Percentiles rank a stretch among this genome's conserved stretches.
Evolutionary conservation across 805 yeast genomes (phyloP).

Genomic region (Kluyveromyces starmeri): DNA sequence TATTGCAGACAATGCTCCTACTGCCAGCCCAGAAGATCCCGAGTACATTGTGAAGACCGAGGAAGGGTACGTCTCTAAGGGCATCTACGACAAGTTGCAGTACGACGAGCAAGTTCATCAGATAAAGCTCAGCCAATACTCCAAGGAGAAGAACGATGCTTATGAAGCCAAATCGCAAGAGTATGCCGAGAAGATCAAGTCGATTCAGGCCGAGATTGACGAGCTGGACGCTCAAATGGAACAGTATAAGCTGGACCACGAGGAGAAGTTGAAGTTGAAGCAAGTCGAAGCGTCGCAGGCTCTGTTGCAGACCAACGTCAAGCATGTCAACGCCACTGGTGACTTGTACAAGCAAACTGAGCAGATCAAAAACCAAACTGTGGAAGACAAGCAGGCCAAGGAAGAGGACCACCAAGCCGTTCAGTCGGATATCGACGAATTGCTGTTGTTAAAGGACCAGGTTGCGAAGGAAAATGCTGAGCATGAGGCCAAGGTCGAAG

Average conservation of each 20-base stretch:
- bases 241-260: constrained; percentile 15
- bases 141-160: constrained; percentile 10
- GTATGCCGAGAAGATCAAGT: constrained; percentile 15
- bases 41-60: constrained; percentile 22
- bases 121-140: constrained; percentile 13
- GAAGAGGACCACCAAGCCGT: constrained; percentile 16
- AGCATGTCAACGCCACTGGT: constrained; percentile 16
- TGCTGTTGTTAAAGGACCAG: constrained; percentile 14
- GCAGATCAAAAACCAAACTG: constrained; percentile 18
- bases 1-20: constrained; percentile 10
- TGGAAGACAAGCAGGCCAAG: constrained; percentile 18
- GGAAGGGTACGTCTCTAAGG: constrained; percentile 22
- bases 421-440: constrained; percentile 21
- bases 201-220: constrained; percentile 17
- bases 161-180: constrained; percentile 15
- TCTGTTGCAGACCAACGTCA: constrained; percentile 17
- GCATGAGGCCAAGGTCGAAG: constrained; percentile 16
- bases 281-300: constrained; percentile 17
- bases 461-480: constrained; percentile 15
- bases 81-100: constrained; percentile 21
- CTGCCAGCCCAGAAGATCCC: constrained; percentile 26
- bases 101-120: constrained; percentile 18
- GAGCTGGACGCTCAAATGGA: constrained; percentile 17
- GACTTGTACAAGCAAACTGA: constrained; percentile 22
- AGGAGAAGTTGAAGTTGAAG: constrained; percentile 19